phyloP scores from a whole-genome alignment of 352 stramenopile genomes.

The Plasmopara viticola region DNA sequence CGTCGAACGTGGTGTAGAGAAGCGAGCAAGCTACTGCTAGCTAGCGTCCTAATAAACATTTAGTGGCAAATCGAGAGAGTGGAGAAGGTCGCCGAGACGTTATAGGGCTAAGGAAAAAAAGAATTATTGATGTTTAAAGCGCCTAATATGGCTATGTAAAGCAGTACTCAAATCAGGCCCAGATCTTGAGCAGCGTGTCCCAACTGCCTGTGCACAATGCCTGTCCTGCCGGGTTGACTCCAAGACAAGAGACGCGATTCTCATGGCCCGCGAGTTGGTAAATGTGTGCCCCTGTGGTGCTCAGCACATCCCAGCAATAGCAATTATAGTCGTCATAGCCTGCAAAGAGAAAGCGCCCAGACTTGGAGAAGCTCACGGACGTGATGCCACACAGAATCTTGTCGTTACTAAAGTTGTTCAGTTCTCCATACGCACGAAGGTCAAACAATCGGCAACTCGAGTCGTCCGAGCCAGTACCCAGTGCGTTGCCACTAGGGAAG shows the following conservation, averaged over 20 bases:
- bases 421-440: conserved; percentile 92
- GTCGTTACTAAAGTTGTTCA: conserved; percentile 97
- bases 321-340: conserved; percentile 98
- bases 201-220: conserved; percentile 97
- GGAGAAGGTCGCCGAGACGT: neutral
- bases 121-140: neutral
- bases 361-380: conserved; percentile 94
- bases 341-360: conserved; percentile 94
- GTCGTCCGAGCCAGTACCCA: conserved; percentile 96
- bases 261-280: conserved; percentile 94
- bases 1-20: too few species aligned
- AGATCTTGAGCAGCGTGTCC: conserved; percentile 98
- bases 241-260: conserved; percentile 96
- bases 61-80: too few species aligned
- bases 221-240: conserved; percentile 92
- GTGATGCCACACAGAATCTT: conserved; percentile 97
- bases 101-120: neutral
- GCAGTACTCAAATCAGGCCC: conserved; percentile 59
- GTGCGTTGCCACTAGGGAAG: conserved; percentile 93
- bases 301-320: conserved; percentile 96
- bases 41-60: too few species aligned
- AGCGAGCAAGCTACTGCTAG: too few species aligned
- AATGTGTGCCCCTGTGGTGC: conserved; percentile 79
- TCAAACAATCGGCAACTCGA: conserved; percentile 97
- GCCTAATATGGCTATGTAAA: neutral